phyloP scores from a whole-genome alignment of 805 yeast species.

The Ogataea thermomethanolica region DNA sequence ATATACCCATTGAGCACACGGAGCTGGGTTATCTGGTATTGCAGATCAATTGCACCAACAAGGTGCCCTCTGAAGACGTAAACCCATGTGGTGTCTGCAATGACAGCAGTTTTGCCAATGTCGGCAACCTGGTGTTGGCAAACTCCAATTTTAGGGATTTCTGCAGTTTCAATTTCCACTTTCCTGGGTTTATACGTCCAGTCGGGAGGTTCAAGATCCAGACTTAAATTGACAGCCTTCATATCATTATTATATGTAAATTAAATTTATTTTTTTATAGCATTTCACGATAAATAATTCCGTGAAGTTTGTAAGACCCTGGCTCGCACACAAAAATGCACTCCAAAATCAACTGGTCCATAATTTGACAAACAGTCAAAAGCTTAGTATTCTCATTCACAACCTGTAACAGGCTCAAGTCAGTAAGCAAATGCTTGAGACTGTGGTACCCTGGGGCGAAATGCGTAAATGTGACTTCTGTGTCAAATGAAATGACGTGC shows the following conservation, averaged over 20 bases:
- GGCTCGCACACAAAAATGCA: slow-evolving; percentile 31
- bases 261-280: slow-evolving; percentile 7
- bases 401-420: slow-evolving; percentile 20
- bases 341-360: slow-evolving; percentile 37
- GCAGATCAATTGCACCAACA: slow-evolving; percentile 5
- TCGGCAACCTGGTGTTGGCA: not conserved
- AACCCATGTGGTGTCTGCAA: slow-evolving; percentile 2
- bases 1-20: not conserved
- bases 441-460: slow-evolving; percentile 15
- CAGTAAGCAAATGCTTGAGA: slow-evolving; percentile 15
- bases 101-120: not conserved
- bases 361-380: slow-evolving; percentile 35
- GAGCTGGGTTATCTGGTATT: slow-evolving; percentile 1
- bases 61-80: not conserved
- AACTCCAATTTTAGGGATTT: not conserved
- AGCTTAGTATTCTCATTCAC: slow-evolving; percentile 33
- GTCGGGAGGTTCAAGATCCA: not conserved
- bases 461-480: slow-evolving; percentile 16
- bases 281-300: slow-evolving; percentile 37
- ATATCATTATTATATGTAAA: slow-evolving; percentile 6
- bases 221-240: slow-evolving; percentile 3
- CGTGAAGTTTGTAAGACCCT: slow-evolving; percentile 28
- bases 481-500: slow-evolving; percentile 15
- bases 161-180: not conserved
- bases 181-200: not conserved